Evolutionary conservation across 176 grass and related monocot genomes (phyloP).

Genomic region (Oryza rufipogon): DNA sequence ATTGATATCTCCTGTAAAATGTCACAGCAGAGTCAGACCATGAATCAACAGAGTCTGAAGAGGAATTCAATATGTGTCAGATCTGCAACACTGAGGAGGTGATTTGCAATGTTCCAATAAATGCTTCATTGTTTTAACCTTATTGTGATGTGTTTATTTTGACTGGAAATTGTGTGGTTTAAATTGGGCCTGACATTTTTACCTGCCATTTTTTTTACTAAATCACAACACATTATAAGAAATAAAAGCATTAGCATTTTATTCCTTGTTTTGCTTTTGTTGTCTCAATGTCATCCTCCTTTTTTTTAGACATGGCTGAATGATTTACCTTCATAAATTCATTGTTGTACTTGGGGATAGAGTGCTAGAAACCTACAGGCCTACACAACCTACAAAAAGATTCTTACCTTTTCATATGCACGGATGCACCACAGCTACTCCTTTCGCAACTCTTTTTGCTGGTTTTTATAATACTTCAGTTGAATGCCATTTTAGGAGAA

Average conservation of each 20-base stretch:
- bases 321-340: neutral
- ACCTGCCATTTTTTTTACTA: slow-evolving; percentile 1
- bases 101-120: slow-evolving; percentile 36
- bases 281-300: neutral
- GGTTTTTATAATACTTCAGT: slow-evolving; percentile 21
- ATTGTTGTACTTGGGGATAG: neutral
- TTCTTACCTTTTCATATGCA: neutral
- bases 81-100: slow-evolving; percentile 92
- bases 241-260: slow-evolving; percentile 12
- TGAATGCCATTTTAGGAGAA: slow-evolving; percentile 65
- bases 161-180: neutral
- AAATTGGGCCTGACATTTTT: slow-evolving; percentile 12
- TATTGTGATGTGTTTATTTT: slow-evolving; percentile 5
- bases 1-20: slow-evolving; percentile 32
- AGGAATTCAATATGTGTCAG: slow-evolving; percentile 86
- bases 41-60: slow-evolving; percentile 83
- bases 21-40: slow-evolving; percentile 65
- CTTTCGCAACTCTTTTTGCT: neutral
- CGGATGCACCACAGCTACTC: neutral
- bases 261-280: neutral
- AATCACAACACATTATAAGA: neutral
- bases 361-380: neutral
- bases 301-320: neutral
- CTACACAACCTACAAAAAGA: neutral
- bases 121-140: neutral